phyloP scores from a whole-genome alignment of 495 filamentous ascomycete species.

The Neurospora discreta region DNA sequence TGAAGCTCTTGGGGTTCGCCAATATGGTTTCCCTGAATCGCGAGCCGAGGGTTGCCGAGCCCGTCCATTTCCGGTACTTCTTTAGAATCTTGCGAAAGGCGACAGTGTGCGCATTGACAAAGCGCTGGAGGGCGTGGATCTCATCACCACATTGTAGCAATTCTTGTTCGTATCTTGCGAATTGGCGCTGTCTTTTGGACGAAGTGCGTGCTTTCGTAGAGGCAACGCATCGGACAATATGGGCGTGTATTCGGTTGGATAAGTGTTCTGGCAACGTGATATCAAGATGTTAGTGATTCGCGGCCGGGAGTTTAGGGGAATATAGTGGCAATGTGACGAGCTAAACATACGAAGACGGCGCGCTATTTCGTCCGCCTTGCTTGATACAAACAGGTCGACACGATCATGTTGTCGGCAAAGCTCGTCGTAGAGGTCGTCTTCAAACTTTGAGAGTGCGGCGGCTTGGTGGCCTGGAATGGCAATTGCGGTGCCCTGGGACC shows the following conservation, averaged over 20 bases:
- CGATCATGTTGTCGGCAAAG: conserved; percentile 55
- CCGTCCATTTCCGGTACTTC: conserved; percentile 69
- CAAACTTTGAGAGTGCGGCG: conserved; percentile 42
- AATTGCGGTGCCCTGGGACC: conserved; percentile 47
- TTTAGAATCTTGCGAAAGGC: conserved; percentile 66
- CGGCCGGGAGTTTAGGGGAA: too few relatives aligned
- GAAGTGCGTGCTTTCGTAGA: conserved; percentile 19
- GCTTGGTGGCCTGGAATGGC: conserved; percentile 53
- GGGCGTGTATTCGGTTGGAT: conserved; percentile 36
- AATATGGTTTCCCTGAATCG: conserved; percentile 49
- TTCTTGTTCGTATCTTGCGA: conserved; percentile 38
- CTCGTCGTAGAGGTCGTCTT: conserved; percentile 49
- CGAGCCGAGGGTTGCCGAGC: conserved; percentile 43
- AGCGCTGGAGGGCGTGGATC: conserved; percentile 48
- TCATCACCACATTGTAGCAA: conserved; percentile 48
- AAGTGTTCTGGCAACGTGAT: conserved; percentile 33
- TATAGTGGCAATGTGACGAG: background rate
- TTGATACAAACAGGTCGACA: conserved; percentile 56
- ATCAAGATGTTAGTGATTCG: conserved; percentile 2
- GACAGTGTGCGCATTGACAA: conserved; percentile 49
- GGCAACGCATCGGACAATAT: conserved; percentile 31
- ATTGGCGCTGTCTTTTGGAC: conserved; percentile 28
- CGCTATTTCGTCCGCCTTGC: conserved; percentile 58
- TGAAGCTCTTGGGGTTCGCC: conserved; percentile 50
- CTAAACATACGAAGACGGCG: conserved; percentile 42